phyloP scores from a whole-genome alignment of 805 yeast species.

The Myxozyma monticola region DNA sequence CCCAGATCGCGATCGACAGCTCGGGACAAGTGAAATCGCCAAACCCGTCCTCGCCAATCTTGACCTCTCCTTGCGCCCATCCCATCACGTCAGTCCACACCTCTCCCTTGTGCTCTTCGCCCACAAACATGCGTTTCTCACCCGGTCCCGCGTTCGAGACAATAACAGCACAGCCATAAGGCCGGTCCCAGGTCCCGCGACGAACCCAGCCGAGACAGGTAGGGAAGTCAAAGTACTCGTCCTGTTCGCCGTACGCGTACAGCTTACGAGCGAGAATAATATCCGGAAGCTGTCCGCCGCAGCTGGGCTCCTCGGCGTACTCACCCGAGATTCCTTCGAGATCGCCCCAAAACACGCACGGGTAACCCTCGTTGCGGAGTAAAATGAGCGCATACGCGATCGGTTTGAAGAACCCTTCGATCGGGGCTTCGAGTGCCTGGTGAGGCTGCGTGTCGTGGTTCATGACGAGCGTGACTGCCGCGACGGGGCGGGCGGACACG shows the following conservation, averaged over 20 bases:
- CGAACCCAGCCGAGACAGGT: slow-evolving; percentile 31
- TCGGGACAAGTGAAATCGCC: slow-evolving; percentile 24
- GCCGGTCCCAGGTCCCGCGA: slow-evolving; percentile 27
- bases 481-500: slow-evolving; percentile 21
- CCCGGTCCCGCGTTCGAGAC: slow-evolving; percentile 25
- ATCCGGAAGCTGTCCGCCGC: slow-evolving; percentile 28
- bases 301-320: slow-evolving; percentile 11
- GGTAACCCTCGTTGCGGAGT: slow-evolving; percentile 27
- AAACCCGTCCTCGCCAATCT: slow-evolving; percentile 24
- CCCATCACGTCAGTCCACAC: slow-evolving; percentile 29
- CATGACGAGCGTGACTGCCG: slow-evolving; percentile 28
- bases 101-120: slow-evolving; percentile 21
- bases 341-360: slow-evolving; percentile 31
- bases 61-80: slow-evolving; percentile 19
- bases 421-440: slow-evolving; percentile 28
- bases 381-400: slow-evolving; percentile 27
- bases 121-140: slow-evolving; percentile 26
- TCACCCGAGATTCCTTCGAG: slow-evolving; percentile 25
- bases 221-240: slow-evolving; percentile 23
- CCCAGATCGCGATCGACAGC: slow-evolving; percentile 25
- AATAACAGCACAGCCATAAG: slow-evolving; percentile 23
- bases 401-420: slow-evolving; percentile 28
- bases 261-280: slow-evolving; percentile 22
- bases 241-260: slow-evolving; percentile 28
- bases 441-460: slow-evolving; percentile 30